A percentile compares a stretch with the other conserved stretches of the same genome.
These are phyloP conservation scores for Plicaturopsis crispa DNA, from an alignment of 768 basidiomycete species.

Conservation along the genomic window DNA sequence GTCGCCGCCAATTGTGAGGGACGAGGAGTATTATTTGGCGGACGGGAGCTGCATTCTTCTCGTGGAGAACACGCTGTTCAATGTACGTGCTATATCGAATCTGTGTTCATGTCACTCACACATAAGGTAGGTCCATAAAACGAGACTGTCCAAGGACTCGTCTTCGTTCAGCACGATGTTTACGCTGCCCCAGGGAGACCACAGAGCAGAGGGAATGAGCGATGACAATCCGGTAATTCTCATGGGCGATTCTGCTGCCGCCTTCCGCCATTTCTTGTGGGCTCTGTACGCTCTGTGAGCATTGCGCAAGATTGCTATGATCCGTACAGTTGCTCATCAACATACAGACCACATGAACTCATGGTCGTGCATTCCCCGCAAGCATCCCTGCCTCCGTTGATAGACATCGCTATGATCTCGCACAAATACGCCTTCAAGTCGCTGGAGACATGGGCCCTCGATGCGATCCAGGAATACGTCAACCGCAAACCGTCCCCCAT, in stretches of 20 bases:
- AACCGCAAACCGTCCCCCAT: slow-evolving; percentile 50
- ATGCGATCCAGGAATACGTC: slow-evolving; percentile 64
- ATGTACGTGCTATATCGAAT: too few relatives aligned
- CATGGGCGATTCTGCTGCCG: slow-evolving; percentile 50
- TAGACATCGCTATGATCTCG: slow-evolving; percentile 57
- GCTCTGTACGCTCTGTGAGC: slow-evolving; percentile 53
- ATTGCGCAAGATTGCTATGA: slow-evolving; percentile 1
- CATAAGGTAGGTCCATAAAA: slow-evolving; percentile 44
- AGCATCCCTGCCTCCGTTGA: slow-evolving; percentile 45
- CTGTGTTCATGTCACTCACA: slow-evolving; percentile 4
- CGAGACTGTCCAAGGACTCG: slow-evolving; percentile 52
- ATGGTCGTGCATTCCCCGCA: slow-evolving; percentile 35
- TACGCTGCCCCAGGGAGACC: slow-evolving; percentile 51
- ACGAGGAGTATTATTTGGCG: slow-evolving; percentile 53
- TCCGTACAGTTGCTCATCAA: not conserved
- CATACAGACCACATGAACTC: slow-evolving; percentile 54
- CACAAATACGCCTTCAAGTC: slow-evolving; percentile 74
- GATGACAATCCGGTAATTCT: slow-evolving; percentile 63
- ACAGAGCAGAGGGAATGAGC: slow-evolving; percentile 45
- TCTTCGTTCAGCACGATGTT: slow-evolving; percentile 66
- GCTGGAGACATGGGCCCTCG: slow-evolving; percentile 67
- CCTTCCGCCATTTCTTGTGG: slow-evolving; percentile 72
- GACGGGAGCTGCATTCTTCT: slow-evolving; percentile 65
- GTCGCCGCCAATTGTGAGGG: slow-evolving; percentile 17
- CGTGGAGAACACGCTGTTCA: slow-evolving; percentile 61